Evolutionary conservation across 768 basidiomycete species (phyloP), one percentile per base, ranked within the genome.

Genomic region (Tephrocybe rancida): DNA sequence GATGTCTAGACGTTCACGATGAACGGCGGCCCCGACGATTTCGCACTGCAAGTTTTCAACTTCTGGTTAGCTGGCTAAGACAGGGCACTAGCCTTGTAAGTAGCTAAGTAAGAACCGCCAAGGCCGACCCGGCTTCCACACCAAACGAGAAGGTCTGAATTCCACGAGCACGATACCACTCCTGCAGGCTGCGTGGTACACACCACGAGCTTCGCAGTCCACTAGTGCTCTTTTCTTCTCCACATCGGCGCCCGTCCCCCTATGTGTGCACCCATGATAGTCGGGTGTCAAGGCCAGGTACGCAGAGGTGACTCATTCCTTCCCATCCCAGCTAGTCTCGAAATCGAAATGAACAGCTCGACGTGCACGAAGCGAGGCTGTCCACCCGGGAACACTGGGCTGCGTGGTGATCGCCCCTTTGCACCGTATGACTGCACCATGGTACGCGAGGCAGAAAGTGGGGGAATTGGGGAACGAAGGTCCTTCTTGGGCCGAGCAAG

Each of bases 21-120:
- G 18, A 42, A 44, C 46, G 34, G 19, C 41, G 46, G 32, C 43
- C 41, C 53, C 53, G 53, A 37, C 19, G 13, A 27, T 54, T 48
- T 54, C 47, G 53, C 53, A 49, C 35, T 37, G 14, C 13, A 22
- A 27, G 35, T 24, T 22, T 48, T 44, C 19, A 48, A 22, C n/a
- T 44, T n/a, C 27, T 29, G 5, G 27, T 14, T 29, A 30, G 26
- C 25, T 29, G 26, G 13, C 26, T 18, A 44, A n/a, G 21, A 22
- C 18, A 9, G 4, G 5, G 14, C 11, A 16, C 35, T 37, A 37
- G 4, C 19, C 18, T 19, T 41, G n/a, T n/a, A n/a, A n/a, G n/a
- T n/a, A n/a, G n/a, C n/a, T n/a, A n/a, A 41, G 39, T 41, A 41
- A 41, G 39, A 41, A 21, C 39, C 18, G 37, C 37, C 5, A 18